Evolutionary conservation across 148 eudicot genomes (phyloP), one percentile per base, ranked within the genome.

Genomic region (Polygonum aviculare): DNA sequence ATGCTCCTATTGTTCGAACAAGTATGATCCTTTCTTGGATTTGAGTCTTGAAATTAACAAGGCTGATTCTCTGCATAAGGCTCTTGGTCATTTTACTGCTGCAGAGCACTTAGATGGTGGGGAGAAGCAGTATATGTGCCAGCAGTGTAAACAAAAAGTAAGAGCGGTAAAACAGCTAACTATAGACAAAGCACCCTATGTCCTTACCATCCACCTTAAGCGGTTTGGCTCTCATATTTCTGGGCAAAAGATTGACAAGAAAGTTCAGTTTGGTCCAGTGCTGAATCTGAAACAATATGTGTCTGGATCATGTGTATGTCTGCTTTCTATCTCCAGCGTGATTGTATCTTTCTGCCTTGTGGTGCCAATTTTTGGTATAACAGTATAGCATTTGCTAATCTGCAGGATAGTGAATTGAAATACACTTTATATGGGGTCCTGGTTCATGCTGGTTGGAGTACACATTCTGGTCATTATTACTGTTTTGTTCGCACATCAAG

Each of bases 391-490:
- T 45, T 73, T 71, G 41, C 35, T 48, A 39, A 50, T 33, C 81
- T 83, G 75, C 86, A 89, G 96, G 94, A 88, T 77, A 94, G 94
- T 50, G 94, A 90, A 73, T 81, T 95, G 80, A 92, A 79, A 50
- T 95, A 95, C 83, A 95, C 93, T 14, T 96, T 92, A 3, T 95
- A 95, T 79, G 99, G 99, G 54, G 99, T 95, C 67, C 83, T 95
- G 81, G 99, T 95, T 83, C 99, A 95, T 82, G 87, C 87, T 79
- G 97, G 99, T 76, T 85, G 96, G 90, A 92, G 90, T 86, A 92
- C 97, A 52, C 97, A 84, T 84, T 92, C 96, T 78, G 99, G 99
- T 76, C 99, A 95, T 76, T 92, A 92, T 75, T 91, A 90, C 86
- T 90, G 93, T 84, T 95, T 85, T 83, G 91, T 95, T 67, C 91